Percentiles rank a stretch among this genome's conserved stretches.
These are phyloP conservation scores for Fusarium tupiense DNA, from an alignment of 2,329 filamentous ascomycete genomes.

Conservation along the genomic window DNA sequence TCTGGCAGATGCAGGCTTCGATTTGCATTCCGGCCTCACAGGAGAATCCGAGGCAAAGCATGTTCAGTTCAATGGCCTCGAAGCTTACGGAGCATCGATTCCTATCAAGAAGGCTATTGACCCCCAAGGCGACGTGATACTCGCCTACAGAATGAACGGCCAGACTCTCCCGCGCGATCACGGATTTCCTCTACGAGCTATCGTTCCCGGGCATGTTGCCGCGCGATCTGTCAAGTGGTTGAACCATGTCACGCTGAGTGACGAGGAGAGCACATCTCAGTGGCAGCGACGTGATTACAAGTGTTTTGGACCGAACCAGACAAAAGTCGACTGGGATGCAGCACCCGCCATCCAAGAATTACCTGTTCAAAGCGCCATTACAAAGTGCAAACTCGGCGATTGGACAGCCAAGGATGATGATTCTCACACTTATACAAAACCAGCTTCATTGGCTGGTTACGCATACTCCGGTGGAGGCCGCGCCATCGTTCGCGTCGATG, in stretches of 20 bases:
- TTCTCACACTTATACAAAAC: slow-evolving; percentile 10
- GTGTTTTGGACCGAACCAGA: slow-evolving; percentile 72
- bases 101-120: slow-evolving; percentile 68
- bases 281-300: slow-evolving; percentile 77
- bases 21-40: slow-evolving; percentile 49
- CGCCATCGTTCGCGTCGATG: slow-evolving; percentile 72
- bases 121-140: slow-evolving; percentile 69
- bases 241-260: slow-evolving; percentile 69
- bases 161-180: slow-evolving; percentile 70
- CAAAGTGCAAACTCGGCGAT: slow-evolving; percentile 56
- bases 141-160: slow-evolving; percentile 76
- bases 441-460: slow-evolving; percentile 65
- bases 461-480: slow-evolving; percentile 75
- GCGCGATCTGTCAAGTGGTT: slow-evolving; percentile 77
- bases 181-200: slow-evolving; percentile 69
- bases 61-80: slow-evolving; percentile 66
- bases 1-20: slow-evolving; percentile 64
- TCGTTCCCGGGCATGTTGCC: slow-evolving; percentile 73
- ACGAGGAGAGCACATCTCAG: slow-evolving; percentile 72
- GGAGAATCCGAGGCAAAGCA: slow-evolving; percentile 56
- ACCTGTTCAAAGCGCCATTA: slow-evolving; percentile 74
- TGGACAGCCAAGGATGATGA: slow-evolving; percentile 35
- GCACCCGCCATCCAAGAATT: slow-evolving; percentile 74
- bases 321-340: slow-evolving; percentile 68
- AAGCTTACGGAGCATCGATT: slow-evolving; percentile 71